Base-by-base conservation (phyloP, 805 yeast genomes). In the Wickerhamomyces subpelliculosus region DNA sequence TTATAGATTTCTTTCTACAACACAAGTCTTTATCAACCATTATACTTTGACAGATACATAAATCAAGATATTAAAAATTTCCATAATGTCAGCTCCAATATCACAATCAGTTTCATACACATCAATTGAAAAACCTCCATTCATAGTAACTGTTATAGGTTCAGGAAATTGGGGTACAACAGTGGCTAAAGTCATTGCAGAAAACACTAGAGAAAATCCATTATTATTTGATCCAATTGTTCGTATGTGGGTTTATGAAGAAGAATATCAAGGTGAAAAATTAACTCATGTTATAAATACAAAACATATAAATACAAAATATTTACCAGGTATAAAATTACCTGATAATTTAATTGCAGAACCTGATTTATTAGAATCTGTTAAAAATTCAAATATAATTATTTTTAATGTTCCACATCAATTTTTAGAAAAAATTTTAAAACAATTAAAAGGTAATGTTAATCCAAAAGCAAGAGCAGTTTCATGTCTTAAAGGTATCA, bases 101-200 rank as follows among this genome's bases (percentile, higher is more conserved):
- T 32, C 44, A 12, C 27, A n/a, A 3, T 43, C 43, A 4, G 27
- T 46, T n/a, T 46, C 49, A 18, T 35, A 47, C 36, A n/a, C 40
- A 3, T 45, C 46, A 1, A 45, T 47, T 35, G 43, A 47, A 36
- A 47, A 36, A 34, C 45, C 51, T 1, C 72, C 68, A n/a, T 77
- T 68, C 63, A 70, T 64, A 49, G 72, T 80, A 14, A 66, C 85
- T 27, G 81, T 86, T 37, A 78, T 89, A 45, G 97, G 97, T 27
- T 87, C 96, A n/a, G 97, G 97, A 52, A 90, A 90, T 65, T 90
- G 97, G 83, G 97, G 97, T 42, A 86, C 96, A 30, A 89, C 97
- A 8, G 87, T 90, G 38, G 96, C 97, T 45, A 90, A 90, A 62
- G 84, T 90, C 35, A 80, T 87, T 21, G 89, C 96, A 20, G 97